These are phyloP conservation scores for Mycosphaerella arachidis DNA, from an alignment of 2,329 filamentous ascomycete genomes.

Conservation along the genomic window DNA sequence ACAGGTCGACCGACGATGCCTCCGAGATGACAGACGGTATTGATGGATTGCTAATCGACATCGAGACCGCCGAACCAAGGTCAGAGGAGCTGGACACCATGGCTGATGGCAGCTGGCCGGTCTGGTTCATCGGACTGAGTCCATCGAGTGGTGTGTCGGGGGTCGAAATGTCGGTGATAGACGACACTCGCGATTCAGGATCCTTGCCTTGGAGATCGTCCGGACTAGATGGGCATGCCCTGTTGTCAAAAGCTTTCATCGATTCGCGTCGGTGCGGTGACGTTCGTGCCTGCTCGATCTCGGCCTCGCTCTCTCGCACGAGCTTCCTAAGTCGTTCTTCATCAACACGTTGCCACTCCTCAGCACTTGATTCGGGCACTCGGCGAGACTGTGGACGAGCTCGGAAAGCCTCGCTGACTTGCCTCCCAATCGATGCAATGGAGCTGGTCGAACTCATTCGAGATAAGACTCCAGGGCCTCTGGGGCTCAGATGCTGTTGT, in stretches of 20 bases:
- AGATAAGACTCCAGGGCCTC: conserved; percentile 18
- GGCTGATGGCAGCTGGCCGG: conserved; percentile 25
- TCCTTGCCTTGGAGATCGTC: conserved; percentile 36
- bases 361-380: conserved; percentile 29
- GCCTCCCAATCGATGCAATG: conserved; percentile 21
- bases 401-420: conserved; percentile 10
- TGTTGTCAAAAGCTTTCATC: conserved; percentile 30
- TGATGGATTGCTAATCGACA: conserved; percentile 48
- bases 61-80: conserved; percentile 45
- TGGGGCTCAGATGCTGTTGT: conserved; percentile 17
- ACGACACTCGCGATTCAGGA: conserved; percentile 21
- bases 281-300: conserved; percentile 25
- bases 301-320: conserved; percentile 32
- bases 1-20: conserved; percentile 40
- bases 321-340: conserved; percentile 33
- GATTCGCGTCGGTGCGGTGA: conserved; percentile 9
- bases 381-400: conserved; percentile 15
- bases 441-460: conserved; percentile 29
- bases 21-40: conserved; percentile 49
- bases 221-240: conserved; percentile 45
- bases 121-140: conserved; percentile 37
- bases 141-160: conserved; percentile 32
- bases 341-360: conserved; percentile 32
- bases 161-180: conserved; percentile 21
- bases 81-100: conserved; percentile 46